Evolutionary conservation across 2,329 filamentous ascomycete species (phyloP).

Genomic region (Pestalotiopsis sp.): DNA sequence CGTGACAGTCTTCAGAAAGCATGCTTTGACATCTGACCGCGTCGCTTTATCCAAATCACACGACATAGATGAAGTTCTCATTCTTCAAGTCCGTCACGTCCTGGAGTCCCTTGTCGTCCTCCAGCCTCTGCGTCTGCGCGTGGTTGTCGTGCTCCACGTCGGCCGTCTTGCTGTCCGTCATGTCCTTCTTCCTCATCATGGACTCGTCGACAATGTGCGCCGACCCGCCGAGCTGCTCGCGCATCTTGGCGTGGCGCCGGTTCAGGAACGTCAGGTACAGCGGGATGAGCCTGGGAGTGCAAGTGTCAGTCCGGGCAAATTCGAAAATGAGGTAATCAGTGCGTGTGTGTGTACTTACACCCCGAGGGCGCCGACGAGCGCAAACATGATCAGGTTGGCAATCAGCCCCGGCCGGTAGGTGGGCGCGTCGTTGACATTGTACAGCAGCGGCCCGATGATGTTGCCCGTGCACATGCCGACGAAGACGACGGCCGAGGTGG

Average conservation of each 20-base stretch:
- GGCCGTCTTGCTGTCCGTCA: conserved; percentile 27
- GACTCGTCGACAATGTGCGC: conserved; percentile 50
- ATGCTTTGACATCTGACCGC: too few relatives aligned
- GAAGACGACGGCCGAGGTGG: conserved; percentile 63
- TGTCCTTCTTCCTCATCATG: conserved; percentile 36
- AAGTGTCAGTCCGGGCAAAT: background rate
- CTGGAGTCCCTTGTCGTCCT: conserved; percentile 51
- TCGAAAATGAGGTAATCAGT: background rate
- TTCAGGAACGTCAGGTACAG: conserved; percentile 50
- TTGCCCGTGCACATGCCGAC: conserved; percentile 65
- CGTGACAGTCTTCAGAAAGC: too few relatives aligned
- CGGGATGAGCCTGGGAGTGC: conserved; percentile 29
- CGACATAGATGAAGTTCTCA: conserved; percentile 64
- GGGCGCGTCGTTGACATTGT: conserved; percentile 60
- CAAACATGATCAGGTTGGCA: conserved; percentile 63
- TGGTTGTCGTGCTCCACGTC: conserved; percentile 34
- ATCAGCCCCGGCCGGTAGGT: conserved; percentile 58
- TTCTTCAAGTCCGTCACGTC: conserved; percentile 69
- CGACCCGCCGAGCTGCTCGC: conserved; percentile 53
- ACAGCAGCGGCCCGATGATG: conserved; percentile 65
- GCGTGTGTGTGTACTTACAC: conserved; percentile 21
- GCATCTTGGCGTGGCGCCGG: conserved; percentile 42
- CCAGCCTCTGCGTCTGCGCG: conserved; percentile 24
- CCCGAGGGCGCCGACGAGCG: conserved; percentile 53
- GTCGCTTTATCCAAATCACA: background rate